Evolutionary conservation across 208 protist species (phyloP), one percentile per base, ranked within the genome.

Genomic region (Plasmodiophora brassicae): DNA sequence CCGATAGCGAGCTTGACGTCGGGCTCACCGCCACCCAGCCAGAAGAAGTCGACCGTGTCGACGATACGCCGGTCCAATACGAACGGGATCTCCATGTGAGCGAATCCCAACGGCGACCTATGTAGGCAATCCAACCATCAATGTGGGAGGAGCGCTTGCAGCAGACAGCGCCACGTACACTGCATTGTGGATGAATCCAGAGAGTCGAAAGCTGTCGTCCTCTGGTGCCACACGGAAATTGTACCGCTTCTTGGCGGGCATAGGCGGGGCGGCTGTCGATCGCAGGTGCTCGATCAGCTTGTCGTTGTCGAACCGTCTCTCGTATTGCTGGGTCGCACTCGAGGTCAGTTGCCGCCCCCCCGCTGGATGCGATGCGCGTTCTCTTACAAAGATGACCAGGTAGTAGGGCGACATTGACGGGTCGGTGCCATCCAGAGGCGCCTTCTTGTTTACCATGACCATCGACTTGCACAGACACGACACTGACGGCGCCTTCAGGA

Each of bases 281-380:
- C 65, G 65, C 14, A 78, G 41, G n/a, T 78, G 65, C 14, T 78
- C 65, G 65, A 78, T 78, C 14, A 78, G 65, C n/a, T 78, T 78
- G 32, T 78, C 65, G 65, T 78, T 78, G 32, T 44, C 65, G n/a
- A 78, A 78, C 65, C 41, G 32, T 38, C 32, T 38, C n/a, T 78
- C 65, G 41, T 78, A 78, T 78, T 78, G 65, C 65, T 78, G n/a
- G 10, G 5, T 5, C n/a, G n/a, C n/a, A n/a, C n/a, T n/a, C n/a
- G n/a, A n/a, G n/a, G n/a, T n/a, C n/a, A n/a, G n/a, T n/a, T n/a
- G n/a, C n/a, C n/a, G n/a, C n/a, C n/a, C n/a, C n/a, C n/a, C n/a
- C n/a, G n/a, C n/a, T n/a, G n/a, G n/a, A n/a, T n/a, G n/a, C n/a
- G n/a, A n/a, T n/a, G n/a, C n/a, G n/a, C n/a, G n/a, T n/a, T n/a